Evolutionary conservation across 768 basidiomycete species (phyloP).

Genomic region (Tulasnella sp.): DNA sequence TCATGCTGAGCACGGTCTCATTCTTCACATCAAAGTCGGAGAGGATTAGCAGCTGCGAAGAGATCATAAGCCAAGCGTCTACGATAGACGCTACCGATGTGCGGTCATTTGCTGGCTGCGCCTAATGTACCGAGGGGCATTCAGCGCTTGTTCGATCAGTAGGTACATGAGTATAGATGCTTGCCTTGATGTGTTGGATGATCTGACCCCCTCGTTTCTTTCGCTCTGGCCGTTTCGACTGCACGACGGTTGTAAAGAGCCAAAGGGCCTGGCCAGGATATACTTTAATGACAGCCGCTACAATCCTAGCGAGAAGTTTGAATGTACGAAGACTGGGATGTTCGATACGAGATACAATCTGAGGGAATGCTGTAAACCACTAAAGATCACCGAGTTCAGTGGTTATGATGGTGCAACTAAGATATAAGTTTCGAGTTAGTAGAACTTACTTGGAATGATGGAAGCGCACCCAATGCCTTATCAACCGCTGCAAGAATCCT

Average conservation of each 20-base stretch:
- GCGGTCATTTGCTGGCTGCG: neutral
- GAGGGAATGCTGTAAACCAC: conserved; percentile 96
- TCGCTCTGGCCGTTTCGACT: conserved; percentile 63
- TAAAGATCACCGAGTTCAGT: conserved; percentile 31
- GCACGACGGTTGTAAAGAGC: conserved; percentile 81
- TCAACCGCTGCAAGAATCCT: conserved; percentile 50
- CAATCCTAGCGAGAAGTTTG: conserved; percentile 50
- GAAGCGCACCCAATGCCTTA: conserved; percentile 46
- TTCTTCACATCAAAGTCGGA: conserved; percentile 46
- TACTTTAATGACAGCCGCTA: conserved; percentile 58
- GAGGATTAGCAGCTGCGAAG: conserved; percentile 54
- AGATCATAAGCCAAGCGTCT: conserved; percentile 47
- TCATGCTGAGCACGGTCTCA: conserved; percentile 42
- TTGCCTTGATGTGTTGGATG: conserved; percentile 48
- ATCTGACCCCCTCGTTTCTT: conserved; percentile 49
- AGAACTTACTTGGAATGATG: conserved; percentile 52
- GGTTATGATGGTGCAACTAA: neutral
- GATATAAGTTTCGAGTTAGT: neutral
- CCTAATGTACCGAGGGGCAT: neutral
- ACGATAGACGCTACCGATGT: conserved; percentile 40
- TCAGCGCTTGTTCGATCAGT: neutral
- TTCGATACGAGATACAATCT: conserved; percentile 89
- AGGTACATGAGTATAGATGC: conserved; percentile 20
- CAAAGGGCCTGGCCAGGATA: conserved; percentile 90
- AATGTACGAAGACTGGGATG: conserved; percentile 57